These are phyloP conservation scores for Penicillium sp. DNA, from an alignment of 2,329 filamentous ascomycete genomes.

Conservation along the genomic window DNA sequence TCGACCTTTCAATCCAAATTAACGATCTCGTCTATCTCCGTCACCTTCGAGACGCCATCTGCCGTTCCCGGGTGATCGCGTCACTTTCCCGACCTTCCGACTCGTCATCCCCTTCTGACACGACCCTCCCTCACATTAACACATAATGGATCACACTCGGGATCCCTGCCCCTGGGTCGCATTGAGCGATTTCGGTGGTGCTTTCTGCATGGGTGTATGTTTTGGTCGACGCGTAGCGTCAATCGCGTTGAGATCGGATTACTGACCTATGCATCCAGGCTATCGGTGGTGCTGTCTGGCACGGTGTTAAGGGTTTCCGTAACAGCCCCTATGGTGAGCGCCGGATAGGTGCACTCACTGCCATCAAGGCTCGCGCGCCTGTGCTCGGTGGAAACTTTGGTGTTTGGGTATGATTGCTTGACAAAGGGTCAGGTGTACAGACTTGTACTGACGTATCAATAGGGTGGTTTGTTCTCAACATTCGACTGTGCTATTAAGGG, in stretches of 20 bases:
- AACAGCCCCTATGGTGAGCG: conserved; percentile 91
- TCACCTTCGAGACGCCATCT: not conserved
- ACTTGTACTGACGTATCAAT: not conserved
- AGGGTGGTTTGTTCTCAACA: conserved; percentile 85
- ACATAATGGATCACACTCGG: conserved; percentile 84
- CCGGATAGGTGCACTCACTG: conserved; percentile 91
- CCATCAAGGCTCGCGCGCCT: conserved; percentile 94
- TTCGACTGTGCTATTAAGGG: conserved; percentile 98
- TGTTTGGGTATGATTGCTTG: conserved; percentile 61
- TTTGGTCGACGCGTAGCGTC: not conserved
- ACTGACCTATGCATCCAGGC: conserved; percentile 51
- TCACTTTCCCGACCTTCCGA: not conserved
- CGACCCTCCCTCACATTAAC: not conserved
- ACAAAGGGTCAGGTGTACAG: not conserved
- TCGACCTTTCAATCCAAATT: not conserved
- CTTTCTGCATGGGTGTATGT: conserved; percentile 92
- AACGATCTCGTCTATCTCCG: not conserved
- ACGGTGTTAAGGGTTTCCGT: conserved; percentile 92
- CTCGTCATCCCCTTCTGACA: not conserved
- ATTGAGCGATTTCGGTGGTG: conserved; percentile 95
- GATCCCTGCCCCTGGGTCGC: conserved; percentile 97
- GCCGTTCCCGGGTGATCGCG: not conserved
- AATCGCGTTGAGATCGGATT: conserved; percentile 18
- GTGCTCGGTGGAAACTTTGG: conserved; percentile 97
- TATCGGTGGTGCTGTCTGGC: conserved; percentile 84